Evolutionary conservation across 768 basidiomycete genomes (phyloP).

Genomic region (Clitopilus hobsonii): DNA sequence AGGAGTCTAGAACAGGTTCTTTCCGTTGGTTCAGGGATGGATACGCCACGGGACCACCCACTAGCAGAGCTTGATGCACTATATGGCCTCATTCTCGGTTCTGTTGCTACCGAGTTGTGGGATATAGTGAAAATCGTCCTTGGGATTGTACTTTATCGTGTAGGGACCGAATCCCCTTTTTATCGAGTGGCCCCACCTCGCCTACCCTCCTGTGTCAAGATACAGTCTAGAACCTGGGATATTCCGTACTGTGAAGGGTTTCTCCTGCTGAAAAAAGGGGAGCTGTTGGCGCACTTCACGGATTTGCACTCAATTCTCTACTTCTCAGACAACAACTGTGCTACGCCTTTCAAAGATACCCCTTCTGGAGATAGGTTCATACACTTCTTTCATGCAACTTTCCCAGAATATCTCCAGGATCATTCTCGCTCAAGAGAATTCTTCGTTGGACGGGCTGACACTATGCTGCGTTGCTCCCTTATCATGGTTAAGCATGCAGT

Average conservation of each 20-base stretch:
- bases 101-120: background rate
- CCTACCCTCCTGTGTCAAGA: no score
- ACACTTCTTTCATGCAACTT: background rate
- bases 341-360: no score
- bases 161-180: no score
- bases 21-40: background rate
- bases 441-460: background rate
- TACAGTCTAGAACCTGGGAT: no score
- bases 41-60: background rate
- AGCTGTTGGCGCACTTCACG: background rate
- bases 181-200: no score
- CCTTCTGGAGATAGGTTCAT: no score
- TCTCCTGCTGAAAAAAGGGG: background rate
- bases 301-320: background rate
- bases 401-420: background rate
- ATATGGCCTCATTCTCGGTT: background rate
- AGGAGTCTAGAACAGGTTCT: background rate
- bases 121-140: background rate
- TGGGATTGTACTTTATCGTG: background rate
- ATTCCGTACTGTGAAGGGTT: no score
- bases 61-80: background rate
- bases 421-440: background rate
- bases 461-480: background rate
- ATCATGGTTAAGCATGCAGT: background rate
- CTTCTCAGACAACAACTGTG: background rate